Evolutionary conservation across 257 asterid genomes (phyloP), one percentile per base, ranked within the genome.

Genomic region (Parsonsia alboflavescens): DNA sequence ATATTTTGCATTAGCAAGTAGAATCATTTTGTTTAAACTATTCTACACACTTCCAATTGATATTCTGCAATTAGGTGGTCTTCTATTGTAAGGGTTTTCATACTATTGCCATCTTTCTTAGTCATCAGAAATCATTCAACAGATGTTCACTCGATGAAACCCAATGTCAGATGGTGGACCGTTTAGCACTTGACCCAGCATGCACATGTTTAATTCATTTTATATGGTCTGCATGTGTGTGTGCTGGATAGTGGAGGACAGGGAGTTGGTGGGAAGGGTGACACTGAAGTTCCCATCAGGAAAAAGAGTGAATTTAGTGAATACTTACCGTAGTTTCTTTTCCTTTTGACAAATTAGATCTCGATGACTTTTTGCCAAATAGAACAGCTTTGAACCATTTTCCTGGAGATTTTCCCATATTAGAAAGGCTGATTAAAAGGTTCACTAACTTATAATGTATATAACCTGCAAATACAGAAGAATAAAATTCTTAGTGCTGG

Each of bases 321-420:
- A 77, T 42, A 62, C 73, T 59, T 46, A 85, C 83, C 26, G 75
- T 61, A 72, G 67, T 71, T 53, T 76, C 84, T 71, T 87, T 79
- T 76, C 83, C 88, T 73, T 78, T 84, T 0, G 85, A 68, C 41
- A 72, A 48, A 76, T 70, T 80, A 39, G 88, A 79, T 68, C 84
- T 87, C 39, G 89, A 77, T 22, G 81, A 61, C 81, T 79, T 89
- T 74, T 81, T 86, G 68, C 89, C 83, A 74, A 83, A 79, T 42
- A 85, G 79, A 45, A 89, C 75, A 49, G 86, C 76, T 77, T 84
- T 86, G 78, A 89, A 79, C 96, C 91, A 89, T 79, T 87, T 87
- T 73, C 86, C 96, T 15, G 96, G 92, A 80, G 96, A 89, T 73
- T 83, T 89, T 68, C 92, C 91, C 96, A 89, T 89, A 49, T 28